These are phyloP conservation scores for Eucalyptus guilfoylei DNA, from an alignment of 345 rosid genomes.

Conservation along the genomic window DNA sequence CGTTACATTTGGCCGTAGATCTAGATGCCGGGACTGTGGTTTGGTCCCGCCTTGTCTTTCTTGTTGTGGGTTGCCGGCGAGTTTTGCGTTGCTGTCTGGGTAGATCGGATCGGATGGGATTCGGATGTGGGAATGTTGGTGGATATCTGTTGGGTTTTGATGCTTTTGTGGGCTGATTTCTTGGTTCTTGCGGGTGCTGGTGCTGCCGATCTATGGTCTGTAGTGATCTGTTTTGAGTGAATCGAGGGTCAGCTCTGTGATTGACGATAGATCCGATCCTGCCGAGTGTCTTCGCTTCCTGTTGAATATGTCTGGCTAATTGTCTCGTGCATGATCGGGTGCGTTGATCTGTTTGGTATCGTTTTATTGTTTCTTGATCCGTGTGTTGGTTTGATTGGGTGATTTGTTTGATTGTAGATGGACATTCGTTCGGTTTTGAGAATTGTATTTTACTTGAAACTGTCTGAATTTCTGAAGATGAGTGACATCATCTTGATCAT, in stretches of 20 bases:
- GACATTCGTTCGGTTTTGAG: background rate
- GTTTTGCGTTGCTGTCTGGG: background rate
- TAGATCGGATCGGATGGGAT: background rate
- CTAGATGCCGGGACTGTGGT: background rate
- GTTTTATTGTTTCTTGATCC: background rate
- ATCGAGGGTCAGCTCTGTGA: background rate
- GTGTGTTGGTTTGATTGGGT: background rate
- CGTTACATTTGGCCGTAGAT: background rate
- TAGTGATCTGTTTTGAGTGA: background rate
- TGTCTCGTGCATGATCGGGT: background rate
- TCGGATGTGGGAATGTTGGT: background rate
- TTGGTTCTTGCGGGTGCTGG: background rate
- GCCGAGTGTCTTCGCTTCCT: background rate
- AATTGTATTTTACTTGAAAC: background rate
- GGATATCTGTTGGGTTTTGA: background rate
- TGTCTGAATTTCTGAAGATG: background rate
- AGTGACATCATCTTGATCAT: background rate
- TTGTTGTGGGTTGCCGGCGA: background rate
- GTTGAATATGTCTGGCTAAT: background rate
- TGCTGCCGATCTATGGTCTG: background rate
- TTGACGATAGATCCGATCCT: background rate
- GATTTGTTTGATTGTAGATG: background rate
- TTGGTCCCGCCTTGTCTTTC: background rate
- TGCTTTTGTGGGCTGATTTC: background rate
- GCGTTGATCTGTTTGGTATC: background rate